A percentile compares a stretch with the other conserved stretches of the same genome.
Evolutionary conservation across 371 early-diverging fungal species (phyloP).

Genomic region (Rhizopus sp.): DNA sequence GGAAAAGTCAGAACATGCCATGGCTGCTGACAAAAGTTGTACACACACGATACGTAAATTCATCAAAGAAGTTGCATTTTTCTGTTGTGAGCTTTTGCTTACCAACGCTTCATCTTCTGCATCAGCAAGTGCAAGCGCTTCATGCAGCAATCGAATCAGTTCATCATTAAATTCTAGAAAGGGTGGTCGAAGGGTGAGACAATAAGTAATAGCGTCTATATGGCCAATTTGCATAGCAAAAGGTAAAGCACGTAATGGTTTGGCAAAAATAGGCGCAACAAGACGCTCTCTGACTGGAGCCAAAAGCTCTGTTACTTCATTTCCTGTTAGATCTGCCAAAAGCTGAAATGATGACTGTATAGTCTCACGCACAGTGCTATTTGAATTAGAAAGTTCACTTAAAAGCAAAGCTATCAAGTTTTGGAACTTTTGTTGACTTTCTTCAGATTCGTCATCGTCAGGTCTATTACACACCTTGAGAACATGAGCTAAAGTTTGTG

Average conservation of each 20-base stretch:
- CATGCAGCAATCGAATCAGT: conserved; percentile 85
- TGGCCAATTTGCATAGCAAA: conserved; percentile 97
- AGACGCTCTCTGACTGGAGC: conserved; percentile 85
- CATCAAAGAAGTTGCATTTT: conserved; percentile 79
- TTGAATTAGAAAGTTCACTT: conserved; percentile 92
- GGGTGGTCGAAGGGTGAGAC: conserved; percentile 87
- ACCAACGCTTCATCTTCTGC: conserved; percentile 97
- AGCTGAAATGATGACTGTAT: conserved; percentile 83
- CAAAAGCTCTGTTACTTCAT: conserved; percentile 83
- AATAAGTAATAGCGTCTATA: conserved; percentile 97
- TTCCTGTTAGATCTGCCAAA: conserved; percentile 77
- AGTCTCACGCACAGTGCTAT: conserved; percentile 85
- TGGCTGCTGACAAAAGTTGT: conserved; percentile 90
- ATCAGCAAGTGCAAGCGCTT: conserved; percentile 94
- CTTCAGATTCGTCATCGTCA: conserved; percentile 59
- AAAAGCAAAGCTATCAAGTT: conserved; percentile 82
- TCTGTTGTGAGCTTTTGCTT: conserved; percentile 81
- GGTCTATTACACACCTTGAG: conserved; percentile 82
- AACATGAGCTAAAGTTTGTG: conserved; percentile 75
- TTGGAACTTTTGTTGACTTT: conserved; percentile 63
- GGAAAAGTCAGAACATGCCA: conserved; percentile 84
- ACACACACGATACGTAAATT: conserved; percentile 95
- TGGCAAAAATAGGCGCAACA: conserved; percentile 94
- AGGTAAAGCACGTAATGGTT: conserved; percentile 94
- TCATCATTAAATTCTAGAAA: conserved; percentile 93